Evolutionary conservation across 441 rosid species (phyloP).

Genomic region (Theobroma grandiflorum): DNA sequence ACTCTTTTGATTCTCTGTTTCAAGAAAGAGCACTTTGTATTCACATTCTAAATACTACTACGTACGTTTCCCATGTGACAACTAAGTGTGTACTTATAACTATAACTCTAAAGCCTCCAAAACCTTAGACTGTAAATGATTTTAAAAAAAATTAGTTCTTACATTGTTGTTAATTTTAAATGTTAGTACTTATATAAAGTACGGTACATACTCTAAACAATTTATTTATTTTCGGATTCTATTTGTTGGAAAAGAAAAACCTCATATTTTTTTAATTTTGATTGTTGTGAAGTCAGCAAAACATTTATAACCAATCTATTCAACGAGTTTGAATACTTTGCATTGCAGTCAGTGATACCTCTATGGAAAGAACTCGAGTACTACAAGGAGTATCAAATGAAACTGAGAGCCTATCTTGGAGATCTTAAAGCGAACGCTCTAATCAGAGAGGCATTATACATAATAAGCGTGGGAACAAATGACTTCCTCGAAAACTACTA

Average conservation of each 20-base stretch:
- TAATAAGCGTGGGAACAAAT: constrained; percentile 71
- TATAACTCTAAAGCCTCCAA: no score
- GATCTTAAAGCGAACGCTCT: constrained; percentile 36
- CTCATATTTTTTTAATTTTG: no score
- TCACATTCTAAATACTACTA: neutral
- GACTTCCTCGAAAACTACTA: constrained; percentile 77
- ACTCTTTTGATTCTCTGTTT: neutral
- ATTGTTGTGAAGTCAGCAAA: no score
- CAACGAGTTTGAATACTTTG: neutral
- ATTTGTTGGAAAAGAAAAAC: no score
- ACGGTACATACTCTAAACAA: no score
- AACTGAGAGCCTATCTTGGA: constrained; percentile 54
- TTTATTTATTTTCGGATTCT: no score
- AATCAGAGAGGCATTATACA: constrained; percentile 49
- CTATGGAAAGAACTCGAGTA: constrained; percentile 67
- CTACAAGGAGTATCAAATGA: constrained; percentile 65
- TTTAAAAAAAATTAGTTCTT: no score
- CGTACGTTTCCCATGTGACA: no score
- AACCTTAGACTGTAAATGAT: no score
- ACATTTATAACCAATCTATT: neutral
- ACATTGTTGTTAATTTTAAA: no score
- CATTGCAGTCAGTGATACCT: constrained; percentile 69
- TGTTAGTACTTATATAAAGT: no score
- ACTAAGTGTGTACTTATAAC: no score
- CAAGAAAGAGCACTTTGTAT: neutral